phyloP scores from a whole-genome alignment of 73 alveolate genomes.

The Paramecium bursaria region DNA sequence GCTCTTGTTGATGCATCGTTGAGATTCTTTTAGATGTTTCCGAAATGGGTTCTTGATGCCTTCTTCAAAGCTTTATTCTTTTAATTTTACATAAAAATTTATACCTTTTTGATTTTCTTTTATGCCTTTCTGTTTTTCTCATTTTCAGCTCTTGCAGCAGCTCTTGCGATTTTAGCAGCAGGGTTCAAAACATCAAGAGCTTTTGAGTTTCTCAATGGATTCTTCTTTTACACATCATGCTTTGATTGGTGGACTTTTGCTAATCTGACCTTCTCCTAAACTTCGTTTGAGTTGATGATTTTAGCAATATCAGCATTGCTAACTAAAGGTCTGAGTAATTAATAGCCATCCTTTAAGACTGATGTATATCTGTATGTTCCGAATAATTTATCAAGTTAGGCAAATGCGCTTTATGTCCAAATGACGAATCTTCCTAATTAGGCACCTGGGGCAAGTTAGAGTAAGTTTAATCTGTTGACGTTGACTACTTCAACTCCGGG shows the following conservation, averaged over 20 bases:
- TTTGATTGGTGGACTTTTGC: conserved; percentile 69
- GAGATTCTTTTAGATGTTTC: neutral
- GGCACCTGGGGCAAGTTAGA: conserved; percentile 97
- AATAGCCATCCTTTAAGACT: conserved; percentile 85
- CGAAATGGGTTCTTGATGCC: conserved; percentile 18
- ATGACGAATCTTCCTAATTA: conserved; percentile 94
- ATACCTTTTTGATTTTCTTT: conserved; percentile 56
- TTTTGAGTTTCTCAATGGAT: conserved; percentile 82
- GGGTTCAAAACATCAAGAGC: conserved; percentile 85
- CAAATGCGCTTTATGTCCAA: conserved; percentile 95
- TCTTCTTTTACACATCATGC: conserved; percentile 76
- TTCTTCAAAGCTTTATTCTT: conserved; percentile 39
- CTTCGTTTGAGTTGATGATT: conserved; percentile 87
- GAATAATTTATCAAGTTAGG: conserved; percentile 84
- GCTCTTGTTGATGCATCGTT: conserved; percentile 39
- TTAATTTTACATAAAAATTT: neutral
- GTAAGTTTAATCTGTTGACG: conserved; percentile 93
- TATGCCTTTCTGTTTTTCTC: conserved; percentile 2
- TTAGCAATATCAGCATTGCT: conserved; percentile 89
- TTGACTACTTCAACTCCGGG: conserved; percentile 91
- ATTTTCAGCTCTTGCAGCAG: conserved; percentile 30
- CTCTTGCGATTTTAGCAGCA: conserved; percentile 68
- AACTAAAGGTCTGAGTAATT: conserved; percentile 89
- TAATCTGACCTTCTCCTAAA: conserved; percentile 78
- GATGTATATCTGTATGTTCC: conserved; percentile 85